Conservation (phyloP, 495 filamentous ascomycete genomes). For the Monascus purpureus region DNA sequence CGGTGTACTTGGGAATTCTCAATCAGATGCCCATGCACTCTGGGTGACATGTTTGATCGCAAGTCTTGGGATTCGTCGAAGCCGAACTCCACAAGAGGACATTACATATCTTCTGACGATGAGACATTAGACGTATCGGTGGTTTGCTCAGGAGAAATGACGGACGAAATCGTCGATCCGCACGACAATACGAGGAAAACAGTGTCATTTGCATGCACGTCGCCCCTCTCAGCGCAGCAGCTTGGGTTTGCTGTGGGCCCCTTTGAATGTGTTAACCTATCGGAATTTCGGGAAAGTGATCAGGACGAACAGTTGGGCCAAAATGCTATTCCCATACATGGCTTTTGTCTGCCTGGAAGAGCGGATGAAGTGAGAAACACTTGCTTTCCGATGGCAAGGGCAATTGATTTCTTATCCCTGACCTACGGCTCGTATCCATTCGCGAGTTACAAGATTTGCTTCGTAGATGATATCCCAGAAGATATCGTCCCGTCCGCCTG, state of each 20-base stretch:
- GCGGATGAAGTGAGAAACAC: constrained; percentile 69
- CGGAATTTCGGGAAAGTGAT: constrained; percentile 75
- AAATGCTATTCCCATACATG: constrained; percentile 72
- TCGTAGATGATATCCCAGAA: constrained; percentile 70
- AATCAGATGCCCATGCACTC: constrained; percentile 67
- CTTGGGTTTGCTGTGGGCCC: constrained; percentile 87
- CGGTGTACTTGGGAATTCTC: constrained; percentile 79
- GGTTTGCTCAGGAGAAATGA: constrained; percentile 76
- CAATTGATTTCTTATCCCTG: constrained; percentile 74
- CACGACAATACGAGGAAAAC: constrained; percentile 66
- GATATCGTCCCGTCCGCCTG: constrained; percentile 67
- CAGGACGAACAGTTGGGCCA: constrained; percentile 79
- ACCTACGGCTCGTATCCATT: constrained; percentile 80
- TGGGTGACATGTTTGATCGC: constrained; percentile 65
- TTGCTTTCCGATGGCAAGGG: constrained; percentile 59
- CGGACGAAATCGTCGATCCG: constrained; percentile 65
- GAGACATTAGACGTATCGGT: constrained; percentile 76
- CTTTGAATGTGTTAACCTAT: constrained; percentile 84
- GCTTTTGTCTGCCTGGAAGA: constrained; percentile 77
- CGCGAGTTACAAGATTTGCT: constrained; percentile 76
- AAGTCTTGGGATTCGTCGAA: constrained; percentile 15
- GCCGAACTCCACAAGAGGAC: constrained; percentile 6
- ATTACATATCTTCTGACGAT: constrained; percentile 53
- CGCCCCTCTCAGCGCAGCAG: constrained; percentile 66
- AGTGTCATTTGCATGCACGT: constrained; percentile 60